Percentiles rank a stretch among this genome's conserved stretches.
These are phyloP conservation scores for Malassezia vespertilionis DNA, from an alignment of 1,284 basidiomycete species.

Conservation along the genomic window DNA sequence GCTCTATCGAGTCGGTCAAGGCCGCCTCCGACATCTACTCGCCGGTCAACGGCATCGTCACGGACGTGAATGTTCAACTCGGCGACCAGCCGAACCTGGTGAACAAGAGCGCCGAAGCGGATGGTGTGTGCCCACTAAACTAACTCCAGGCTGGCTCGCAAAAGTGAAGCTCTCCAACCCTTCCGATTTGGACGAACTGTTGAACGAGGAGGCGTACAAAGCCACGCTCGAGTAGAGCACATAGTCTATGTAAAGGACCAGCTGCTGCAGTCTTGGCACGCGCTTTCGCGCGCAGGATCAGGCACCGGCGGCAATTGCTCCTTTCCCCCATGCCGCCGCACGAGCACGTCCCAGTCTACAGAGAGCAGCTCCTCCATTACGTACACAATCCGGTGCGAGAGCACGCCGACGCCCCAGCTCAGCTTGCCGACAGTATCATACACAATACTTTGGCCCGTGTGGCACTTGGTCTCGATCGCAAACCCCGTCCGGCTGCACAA, in stretches of 20 bases:
- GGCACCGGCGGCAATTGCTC: conserved; percentile 7
- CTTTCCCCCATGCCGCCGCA: not conserved
- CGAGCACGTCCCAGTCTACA: conserved; percentile 60
- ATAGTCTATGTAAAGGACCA: conserved; percentile 15
- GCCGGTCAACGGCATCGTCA: conserved; percentile 73
- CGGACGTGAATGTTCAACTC: conserved; percentile 67
- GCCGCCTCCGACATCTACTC: conserved; percentile 95
- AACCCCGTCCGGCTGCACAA: conserved; percentile 44
- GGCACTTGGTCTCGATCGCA: conserved; percentile 54
- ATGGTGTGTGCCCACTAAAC: conserved; percentile 55
- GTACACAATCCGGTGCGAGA: conserved; percentile 65
- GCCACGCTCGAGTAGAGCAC: conserved; percentile 7
- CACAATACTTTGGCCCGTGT: conserved; percentile 68
- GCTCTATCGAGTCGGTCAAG: conserved; percentile 91
- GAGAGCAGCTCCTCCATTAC: conserved; percentile 64
- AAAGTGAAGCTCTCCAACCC: conserved; percentile 75
- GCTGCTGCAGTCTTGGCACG: conserved; percentile 12
- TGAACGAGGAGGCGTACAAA: conserved; percentile 70
- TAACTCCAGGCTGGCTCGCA: conserved; percentile 74
- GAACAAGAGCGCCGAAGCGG: conserved; percentile 75
- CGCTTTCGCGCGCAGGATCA: conserved; percentile 3
- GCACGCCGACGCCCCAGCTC: conserved; percentile 69
- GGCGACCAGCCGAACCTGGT: conserved; percentile 64
- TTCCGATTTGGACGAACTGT: conserved; percentile 61
- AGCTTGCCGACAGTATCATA: conserved; percentile 78